A percentile compares a stretch with the other conserved stretches of the same genome.
These are phyloP conservation scores for Globisporangium perplexum DNA, from an alignment of 352 stramenopile genomes.

Conservation along the genomic window DNA sequence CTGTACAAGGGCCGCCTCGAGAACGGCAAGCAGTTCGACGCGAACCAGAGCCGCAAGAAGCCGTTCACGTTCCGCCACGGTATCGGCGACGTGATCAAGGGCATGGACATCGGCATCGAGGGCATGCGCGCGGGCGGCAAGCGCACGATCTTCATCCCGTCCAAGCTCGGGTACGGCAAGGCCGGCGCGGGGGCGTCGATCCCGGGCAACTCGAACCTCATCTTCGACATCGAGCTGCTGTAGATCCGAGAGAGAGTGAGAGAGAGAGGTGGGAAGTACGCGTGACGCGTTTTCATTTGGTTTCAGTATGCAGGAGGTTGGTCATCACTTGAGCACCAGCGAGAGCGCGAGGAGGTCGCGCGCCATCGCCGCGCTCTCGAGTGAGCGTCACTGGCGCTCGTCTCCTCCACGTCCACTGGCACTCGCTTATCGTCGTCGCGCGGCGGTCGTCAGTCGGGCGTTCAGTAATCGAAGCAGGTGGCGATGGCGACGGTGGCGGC, in stretches of 20 bases:
- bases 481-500: background rate
- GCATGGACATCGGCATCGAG: constrained; percentile 94
- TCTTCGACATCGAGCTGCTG: constrained; percentile 94
- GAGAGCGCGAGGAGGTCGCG: constrained; percentile 41
- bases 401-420: no score
- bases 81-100: constrained; percentile 91
- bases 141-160: constrained; percentile 91
- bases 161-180: constrained; percentile 92
- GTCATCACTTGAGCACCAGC: constrained; percentile 33
- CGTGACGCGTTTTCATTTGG: background rate
- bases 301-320: background rate
- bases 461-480: background rate
- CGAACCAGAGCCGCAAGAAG: constrained; percentile 73
- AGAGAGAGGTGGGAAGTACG: no score
- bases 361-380: constrained; percentile 22
- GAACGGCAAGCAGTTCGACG: constrained; percentile 86
- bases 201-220: constrained; percentile 89
- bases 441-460: background rate
- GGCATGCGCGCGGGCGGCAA: constrained; percentile 86
- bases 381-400: background rate
- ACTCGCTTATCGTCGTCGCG: background rate
- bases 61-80: constrained; percentile 83
- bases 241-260: constrained; percentile 25
- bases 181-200: constrained; percentile 76
- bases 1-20: constrained; percentile 73